Evolutionary conservation across 169 alveolate genomes (phyloP).

Genomic region (Eimeria maxima): DNA sequence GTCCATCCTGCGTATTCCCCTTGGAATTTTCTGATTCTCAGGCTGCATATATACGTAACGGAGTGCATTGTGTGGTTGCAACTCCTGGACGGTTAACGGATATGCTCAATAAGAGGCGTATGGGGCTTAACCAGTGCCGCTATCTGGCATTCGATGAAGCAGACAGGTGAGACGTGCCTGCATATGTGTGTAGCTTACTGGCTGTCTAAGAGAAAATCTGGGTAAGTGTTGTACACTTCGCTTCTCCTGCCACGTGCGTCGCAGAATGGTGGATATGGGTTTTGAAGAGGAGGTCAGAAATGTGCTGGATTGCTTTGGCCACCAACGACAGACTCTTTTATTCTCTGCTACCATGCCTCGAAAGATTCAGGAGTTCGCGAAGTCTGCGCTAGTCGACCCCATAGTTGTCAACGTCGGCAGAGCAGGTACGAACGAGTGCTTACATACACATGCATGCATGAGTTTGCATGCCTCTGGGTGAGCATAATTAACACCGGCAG

Average conservation of each 20-base stretch:
- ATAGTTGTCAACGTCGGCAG: constrained; percentile 97
- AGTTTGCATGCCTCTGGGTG: not conserved
- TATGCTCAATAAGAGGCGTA: constrained; percentile 93
- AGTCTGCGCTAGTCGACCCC: constrained; percentile 95
- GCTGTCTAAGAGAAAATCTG: not conserved
- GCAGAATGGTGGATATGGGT: constrained; percentile 96
- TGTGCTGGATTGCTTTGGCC: constrained; percentile 94
- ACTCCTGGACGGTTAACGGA: constrained; percentile 99
- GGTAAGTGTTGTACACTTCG: not conserved
- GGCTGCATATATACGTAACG: constrained; percentile 87
- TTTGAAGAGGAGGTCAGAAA: constrained; percentile 97
- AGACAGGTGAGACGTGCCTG: constrained; percentile 90
- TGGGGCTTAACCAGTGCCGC: constrained; percentile 94
- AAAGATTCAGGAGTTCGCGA: constrained; percentile 98
- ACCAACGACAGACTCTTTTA: constrained; percentile 96
- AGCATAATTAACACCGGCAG: not conserved
- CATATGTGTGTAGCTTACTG: not conserved
- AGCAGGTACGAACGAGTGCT: constrained; percentile 86
- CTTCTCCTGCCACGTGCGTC: not conserved
- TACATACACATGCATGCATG: not conserved
- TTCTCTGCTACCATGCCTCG: constrained; percentile 99
- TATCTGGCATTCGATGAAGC: constrained; percentile 98
- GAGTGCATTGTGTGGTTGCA: constrained; percentile 97
- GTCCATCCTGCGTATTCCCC: not conserved
- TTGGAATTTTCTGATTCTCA: constrained; percentile 2